Base-by-base conservation (phyloP, 345 rosid species). In the Acer yangbiense region DNA sequence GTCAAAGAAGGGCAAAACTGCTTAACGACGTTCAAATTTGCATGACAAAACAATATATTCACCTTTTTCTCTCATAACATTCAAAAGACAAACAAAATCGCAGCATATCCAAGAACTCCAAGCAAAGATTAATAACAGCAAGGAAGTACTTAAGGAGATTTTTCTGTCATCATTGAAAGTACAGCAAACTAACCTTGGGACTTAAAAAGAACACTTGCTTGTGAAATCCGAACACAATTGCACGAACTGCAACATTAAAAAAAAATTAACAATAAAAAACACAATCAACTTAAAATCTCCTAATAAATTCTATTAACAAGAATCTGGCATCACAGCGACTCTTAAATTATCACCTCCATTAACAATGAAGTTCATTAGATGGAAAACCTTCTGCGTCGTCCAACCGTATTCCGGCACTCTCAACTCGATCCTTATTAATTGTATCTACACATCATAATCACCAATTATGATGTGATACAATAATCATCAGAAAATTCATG, bases 361-460 rank as follows among this genome's bases (percentile, higher is more conserved):
- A 76, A 93, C 99, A 80, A 95, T 88, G 76, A 95, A 91, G 83
- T 95, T 95, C 98, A 96, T 92, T 79, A 96, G 93, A 86, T 96
- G 98, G 83, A 96, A 96, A 82, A 96, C 97, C 83, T 96, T 96
- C 86, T 94, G 99, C 18, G 95, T 96, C 3, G 97, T 96, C 99
- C 99, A 94, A 65, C 99, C 97, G 76, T 96, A 91, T 73, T 96
- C 99, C 0, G 99, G 99, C 82, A 96, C 99, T 91, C 99, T 92
- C 89, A 87, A 81, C 79, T 93, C 95, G 43, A 96, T 96, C 87
- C 98, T 88, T 41, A 94, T 83, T 74, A 96, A 81, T 82, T 94
- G 99, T 77, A 92, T 86, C 99, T 96, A 85, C 83, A 73, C 27
- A 69, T 54, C 71, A 81, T 27, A 77, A 61, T 50, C 41, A 35